Percentiles rank a stretch among this genome's conserved stretches.
These are phyloP conservation scores for Trametes meyenii DNA, from an alignment of 768 basidiomycete species.

Conservation along the genomic window DNA sequence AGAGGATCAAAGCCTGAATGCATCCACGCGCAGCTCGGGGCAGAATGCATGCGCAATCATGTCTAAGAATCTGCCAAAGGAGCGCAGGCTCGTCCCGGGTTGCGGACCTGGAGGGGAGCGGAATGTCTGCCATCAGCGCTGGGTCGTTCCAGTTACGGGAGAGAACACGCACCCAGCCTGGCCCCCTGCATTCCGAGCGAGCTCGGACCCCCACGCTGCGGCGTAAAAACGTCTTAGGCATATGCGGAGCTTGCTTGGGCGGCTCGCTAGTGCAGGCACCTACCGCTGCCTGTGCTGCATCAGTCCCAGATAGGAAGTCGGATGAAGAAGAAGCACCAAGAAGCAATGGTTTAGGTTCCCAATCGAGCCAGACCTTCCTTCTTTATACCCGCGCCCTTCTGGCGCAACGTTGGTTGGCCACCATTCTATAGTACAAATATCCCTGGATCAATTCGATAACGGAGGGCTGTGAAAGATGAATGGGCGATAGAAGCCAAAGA, in stretches of 20 bases:
- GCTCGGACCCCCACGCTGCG: slow-evolving; percentile 1
- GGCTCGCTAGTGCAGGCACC: background rate
- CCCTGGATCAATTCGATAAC: slow-evolving; percentile 20
- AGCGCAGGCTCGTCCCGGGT: background rate
- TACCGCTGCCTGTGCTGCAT: background rate
- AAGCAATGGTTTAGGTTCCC: slow-evolving; percentile 2
- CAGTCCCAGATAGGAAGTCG: slow-evolving; percentile 13
- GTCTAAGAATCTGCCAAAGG: background rate
- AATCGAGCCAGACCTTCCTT: slow-evolving; percentile 2
- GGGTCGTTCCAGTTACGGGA: slow-evolving; percentile 4
- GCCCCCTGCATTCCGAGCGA: background rate
- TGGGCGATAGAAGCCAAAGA: slow-evolving; percentile 12
- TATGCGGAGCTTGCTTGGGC: background rate
- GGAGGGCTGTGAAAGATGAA: slow-evolving; percentile 9
- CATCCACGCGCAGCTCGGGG: slow-evolving; percentile 7
- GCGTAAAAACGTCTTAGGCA: background rate
- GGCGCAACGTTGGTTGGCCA: background rate
- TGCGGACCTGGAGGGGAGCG: slow-evolving; percentile 8
- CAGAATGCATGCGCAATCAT: slow-evolving; percentile 1
- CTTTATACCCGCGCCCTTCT: background rate
- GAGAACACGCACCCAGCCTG: background rate
- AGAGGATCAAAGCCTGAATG: slow-evolving; percentile 15
- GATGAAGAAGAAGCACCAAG: slow-evolving; percentile 8
- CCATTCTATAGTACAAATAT: background rate
- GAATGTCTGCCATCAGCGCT: background rate